Conservation (phyloP, 768 basidiomycete genomes). For the Agaricus blazei region DNA sequence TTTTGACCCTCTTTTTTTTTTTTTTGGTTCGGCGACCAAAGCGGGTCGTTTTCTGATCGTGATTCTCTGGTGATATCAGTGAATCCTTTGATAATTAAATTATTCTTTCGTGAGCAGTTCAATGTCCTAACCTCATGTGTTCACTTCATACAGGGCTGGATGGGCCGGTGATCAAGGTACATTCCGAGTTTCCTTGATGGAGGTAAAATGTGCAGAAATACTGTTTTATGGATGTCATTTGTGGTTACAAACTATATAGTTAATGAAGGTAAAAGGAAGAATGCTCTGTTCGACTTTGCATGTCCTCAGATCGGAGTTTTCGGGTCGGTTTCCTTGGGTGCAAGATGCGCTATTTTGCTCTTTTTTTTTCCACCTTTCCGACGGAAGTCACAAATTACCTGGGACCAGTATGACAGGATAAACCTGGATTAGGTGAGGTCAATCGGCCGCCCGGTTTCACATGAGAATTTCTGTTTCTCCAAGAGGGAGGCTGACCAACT, state of each 20-base stretch:
- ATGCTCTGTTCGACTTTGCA: no score
- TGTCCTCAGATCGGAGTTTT: no score
- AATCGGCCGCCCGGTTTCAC: neutral
- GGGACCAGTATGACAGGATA: no score
- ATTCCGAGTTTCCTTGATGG: neutral
- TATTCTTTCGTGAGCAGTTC: neutral
- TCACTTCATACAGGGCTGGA: conserved; percentile 45
- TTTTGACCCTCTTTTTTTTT: no score
- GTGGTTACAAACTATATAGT: no score
- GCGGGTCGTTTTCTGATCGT: neutral
- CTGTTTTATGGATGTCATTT: neutral
- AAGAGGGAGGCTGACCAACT: neutral
- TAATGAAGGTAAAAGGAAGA: neutral
- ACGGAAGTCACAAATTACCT: no score
- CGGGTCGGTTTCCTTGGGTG: no score
- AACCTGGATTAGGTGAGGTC: no score
- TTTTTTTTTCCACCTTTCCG: no score
- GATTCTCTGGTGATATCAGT: neutral
- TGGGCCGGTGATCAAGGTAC: conserved; percentile 42
- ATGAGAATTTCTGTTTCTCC: conserved; percentile 2
- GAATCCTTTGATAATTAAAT: neutral
- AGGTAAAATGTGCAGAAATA: neutral
- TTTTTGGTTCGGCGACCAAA: no score
- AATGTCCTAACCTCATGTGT: neutral
- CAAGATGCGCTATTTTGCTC: no score